A percentile compares a stretch with the other conserved stretches of the same genome.
These are phyloP conservation scores for Leptographium wingfieldii DNA, from an alignment of 2,329 filamentous ascomycete genomes.

Conservation along the genomic window DNA sequence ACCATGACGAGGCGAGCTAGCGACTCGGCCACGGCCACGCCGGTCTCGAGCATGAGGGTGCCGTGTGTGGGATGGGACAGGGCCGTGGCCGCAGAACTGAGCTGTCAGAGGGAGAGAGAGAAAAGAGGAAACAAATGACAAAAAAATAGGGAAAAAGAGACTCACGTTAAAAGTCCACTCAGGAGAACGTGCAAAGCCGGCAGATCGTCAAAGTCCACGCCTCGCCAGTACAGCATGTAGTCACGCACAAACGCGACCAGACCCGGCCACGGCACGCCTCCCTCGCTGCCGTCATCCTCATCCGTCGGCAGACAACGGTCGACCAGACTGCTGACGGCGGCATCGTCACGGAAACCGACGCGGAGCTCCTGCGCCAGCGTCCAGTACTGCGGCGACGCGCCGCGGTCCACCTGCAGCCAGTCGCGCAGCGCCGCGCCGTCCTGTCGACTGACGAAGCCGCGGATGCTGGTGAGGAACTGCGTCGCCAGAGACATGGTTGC, in stretches of 20 bases:
- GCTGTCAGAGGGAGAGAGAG: neutral
- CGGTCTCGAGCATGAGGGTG: conserved; percentile 68
- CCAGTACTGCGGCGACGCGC: conserved; percentile 53
- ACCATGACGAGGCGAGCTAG: conserved; percentile 75
- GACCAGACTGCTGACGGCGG: conserved; percentile 50
- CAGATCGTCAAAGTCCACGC: conserved; percentile 65
- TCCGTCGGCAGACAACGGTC: conserved; percentile 51
- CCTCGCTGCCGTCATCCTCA: conserved; percentile 48
- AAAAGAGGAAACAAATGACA: too few species aligned
- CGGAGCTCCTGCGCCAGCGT: conserved; percentile 57
- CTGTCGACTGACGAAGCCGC: conserved; percentile 9
- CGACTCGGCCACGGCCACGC: conserved; percentile 68
- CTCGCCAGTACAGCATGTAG: conserved; percentile 70
- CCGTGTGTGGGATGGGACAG: conserved; percentile 70
- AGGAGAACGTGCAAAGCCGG: conserved; percentile 64
- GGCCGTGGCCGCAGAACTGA: conserved; percentile 69
- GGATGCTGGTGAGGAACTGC: conserved; percentile 13
- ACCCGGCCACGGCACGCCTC: conserved; percentile 58
- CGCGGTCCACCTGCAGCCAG: conserved; percentile 65
- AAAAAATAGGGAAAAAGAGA: neutral
- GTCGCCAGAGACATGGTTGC: conserved; percentile 11
- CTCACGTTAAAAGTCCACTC: conserved; percentile 38
- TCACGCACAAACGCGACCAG: conserved; percentile 70
- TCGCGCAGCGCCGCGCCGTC: conserved; percentile 54
- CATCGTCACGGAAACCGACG: conserved; percentile 35